Evolutionary conservation across 2,329 filamentous ascomycete species (phyloP), one percentile per base, ranked within the genome.

Genomic region (Aspergillus viridinutans): DNA sequence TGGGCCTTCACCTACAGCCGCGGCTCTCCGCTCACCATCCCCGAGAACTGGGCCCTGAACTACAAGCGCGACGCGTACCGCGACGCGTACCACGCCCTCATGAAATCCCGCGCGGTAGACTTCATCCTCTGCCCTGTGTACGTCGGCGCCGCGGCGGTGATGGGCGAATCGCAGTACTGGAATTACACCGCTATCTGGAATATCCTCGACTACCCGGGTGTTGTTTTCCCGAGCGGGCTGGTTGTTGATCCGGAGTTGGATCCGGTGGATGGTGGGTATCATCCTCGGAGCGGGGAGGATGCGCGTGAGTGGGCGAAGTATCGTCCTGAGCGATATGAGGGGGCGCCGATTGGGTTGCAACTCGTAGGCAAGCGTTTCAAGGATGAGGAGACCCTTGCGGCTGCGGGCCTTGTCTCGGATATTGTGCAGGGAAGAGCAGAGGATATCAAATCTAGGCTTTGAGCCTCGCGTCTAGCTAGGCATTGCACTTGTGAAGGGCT

Each of bases 341-440:
- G 70, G 0, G 69, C 80, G 6, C 81, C 82, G 0, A 74, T 85
- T 9, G 77, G 76, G 0, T 59, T 85, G 20, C 82, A 85, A 64
- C 69, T 84, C 35, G 70, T 82, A 2, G 79, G 79, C 1, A 71
- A 76, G 3, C 76, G 74, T 50, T 75, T 80, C n/a, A 78, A 82
- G 52, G 82, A 85, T 57, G 83, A 85, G 63, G 83, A 80, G 65
- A 71, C 69, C 0, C 43, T 74, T 43, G 72, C 71, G 20, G 69
- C 69, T 1, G 69, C 68, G 3, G 68, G 63, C 52, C 32, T 71
- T 52, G 56, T 72, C 1, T 59, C 65, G 45, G 61, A 53, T 26
- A 58, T 64, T 55, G 43, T 67, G 7, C 57, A 56, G 38, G 52
- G 47, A 9, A 56, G 48, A 23, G 29, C 14, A 20, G 48, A 38